Percentiles rank a stretch among this genome's conserved stretches.
phyloP scores from a whole-genome alignment of 371 early-diverging fungal species.

The Lichtheimia ornata region DNA sequence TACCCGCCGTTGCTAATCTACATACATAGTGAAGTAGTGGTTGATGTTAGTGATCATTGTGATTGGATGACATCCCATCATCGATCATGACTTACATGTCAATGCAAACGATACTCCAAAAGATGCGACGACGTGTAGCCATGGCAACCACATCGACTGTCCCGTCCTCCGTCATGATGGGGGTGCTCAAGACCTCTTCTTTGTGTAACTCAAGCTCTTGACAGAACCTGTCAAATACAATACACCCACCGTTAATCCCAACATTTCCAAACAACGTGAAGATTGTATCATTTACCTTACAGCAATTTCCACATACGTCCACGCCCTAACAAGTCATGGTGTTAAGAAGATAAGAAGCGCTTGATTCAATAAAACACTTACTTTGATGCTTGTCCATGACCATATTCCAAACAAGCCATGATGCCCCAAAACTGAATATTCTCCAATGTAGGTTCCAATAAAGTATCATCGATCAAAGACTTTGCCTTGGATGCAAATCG shows the following conservation, averaged over 20 bases:
- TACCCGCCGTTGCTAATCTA: slow-evolving; percentile 51
- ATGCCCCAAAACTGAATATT: slow-evolving; percentile 64
- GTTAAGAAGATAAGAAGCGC: neutral
- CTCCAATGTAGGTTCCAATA: slow-evolving; percentile 55
- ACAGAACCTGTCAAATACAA: slow-evolving; percentile 38
- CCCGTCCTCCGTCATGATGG: slow-evolving; percentile 34
- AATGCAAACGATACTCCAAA: slow-evolving; percentile 59
- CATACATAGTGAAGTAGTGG: too few relatives aligned
- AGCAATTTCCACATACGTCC: slow-evolving; percentile 68
- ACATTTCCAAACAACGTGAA: neutral
- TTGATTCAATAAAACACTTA: slow-evolving; percentile 3
- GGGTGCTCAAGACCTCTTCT: slow-evolving; percentile 43
- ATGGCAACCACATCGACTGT: slow-evolving; percentile 50
- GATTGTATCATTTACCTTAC: slow-evolving; percentile 25
- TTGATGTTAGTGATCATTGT: neutral
- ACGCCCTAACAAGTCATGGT: slow-evolving; percentile 35
- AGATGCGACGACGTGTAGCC: slow-evolving; percentile 55
- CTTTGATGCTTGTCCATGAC: slow-evolving; percentile 60
- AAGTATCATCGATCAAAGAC: slow-evolving; percentile 36
- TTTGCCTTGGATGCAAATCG: slow-evolving; percentile 45
- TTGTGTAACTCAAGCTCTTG: slow-evolving; percentile 60
- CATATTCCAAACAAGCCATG: slow-evolving; percentile 61
- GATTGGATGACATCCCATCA: too few relatives aligned
- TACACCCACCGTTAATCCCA: too few relatives aligned
- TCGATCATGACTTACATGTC: slow-evolving; percentile 36